Evolutionary conservation across 495 filamentous ascomycete species (phyloP), one percentile per base, ranked within the genome.

Genomic region (Neurospora sp.): DNA sequence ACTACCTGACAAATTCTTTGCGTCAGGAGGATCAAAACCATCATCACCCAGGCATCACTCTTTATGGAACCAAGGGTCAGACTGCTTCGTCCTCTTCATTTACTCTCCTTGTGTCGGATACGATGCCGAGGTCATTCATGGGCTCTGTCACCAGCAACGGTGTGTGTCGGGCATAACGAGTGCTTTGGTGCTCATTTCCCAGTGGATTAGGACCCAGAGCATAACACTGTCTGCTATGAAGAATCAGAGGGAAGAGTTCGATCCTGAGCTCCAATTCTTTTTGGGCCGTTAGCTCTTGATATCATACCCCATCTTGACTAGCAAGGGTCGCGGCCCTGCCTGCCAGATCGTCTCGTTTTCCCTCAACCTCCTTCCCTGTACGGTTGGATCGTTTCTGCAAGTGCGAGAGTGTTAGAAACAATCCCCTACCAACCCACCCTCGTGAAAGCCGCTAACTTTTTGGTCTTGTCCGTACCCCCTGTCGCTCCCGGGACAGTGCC

Each of bases 361-460:
- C 53, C 79, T 81, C 79, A 81, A 77, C 82, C 84, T 86, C 84
- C 84, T 86, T 86, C 83, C 84, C 81, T 84, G 80, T 84, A 79
- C 78, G 83, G 84, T 82, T 85, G 84, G 82, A 82, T 81, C 81
- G 80, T 80, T 79, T 81, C 79, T 82, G 78, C 78, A 80, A 76
- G 82, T 84, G 83, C 81, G 82, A 78, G 79, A 74, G 78, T 78
- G 78, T 82, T 77, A 78, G 82, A 78, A 81, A 81, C 68, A 74
- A 75, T 74, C 78, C 78, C 74, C 75, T 81, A 77, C 79, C 79
- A 79, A 76, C 77, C 79, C 81, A 79, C 82, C 79, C 76, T 73
- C 70, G 75, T 65, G 81, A 82, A 76, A 77, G 76, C 77, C 78
- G 81, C 80, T 82, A 82, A 78, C 78, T 78, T 79, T 78, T 80